Evolutionary conservation across 768 basidiomycete genomes (phyloP), one percentile per base, ranked within the genome.

Genomic region (Collybiopsis luxurians): DNA sequence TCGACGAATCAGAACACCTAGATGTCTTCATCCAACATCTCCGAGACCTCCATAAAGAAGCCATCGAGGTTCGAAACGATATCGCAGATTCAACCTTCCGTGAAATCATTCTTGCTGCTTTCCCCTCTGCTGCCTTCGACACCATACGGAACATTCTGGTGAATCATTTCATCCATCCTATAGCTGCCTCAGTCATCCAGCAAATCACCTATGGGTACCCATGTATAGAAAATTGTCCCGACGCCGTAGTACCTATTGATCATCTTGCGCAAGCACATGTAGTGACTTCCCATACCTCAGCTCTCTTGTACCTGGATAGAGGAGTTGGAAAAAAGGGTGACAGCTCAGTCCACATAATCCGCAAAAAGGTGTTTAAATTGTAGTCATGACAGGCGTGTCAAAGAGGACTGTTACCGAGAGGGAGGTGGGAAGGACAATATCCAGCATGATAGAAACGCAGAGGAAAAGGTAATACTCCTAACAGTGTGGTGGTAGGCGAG

Each of bases 351-450:
- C n/a, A n/a, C n/a, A n/a, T n/a, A n/a, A n/a, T n/a, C 15, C 6
- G 46, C 31, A 15, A 39, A 50, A 23, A 59, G 21, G 38, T 67
- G 68, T 31, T 38, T 13, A 17, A 68, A 66, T 36, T 69, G 67
- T 52, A 15, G 49, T 10, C 11, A 30, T 1, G 11, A 0, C 9
- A 61, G 67, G 0, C 67, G 67, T 27, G 2, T 57, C 0, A 54
- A 43, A 17, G 54, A 54, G 12, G 60, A 67, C n/a, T 69, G 68
- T 38, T 69, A 64, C 63, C 49, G 43, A n/a, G 58, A 59, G 24
- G 67, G 69, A 19, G 64, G 68, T 11, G 68, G 67, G 9, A 67
- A 67, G 30, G 67, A 66, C 67, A 68, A 50, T 59, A 56, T 43
- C 53, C 55, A 21, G 46, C 49, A 4, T 57, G 61, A 57, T 61